These are phyloP conservation scores for Aschersonia sp. DNA, from an alignment of 2,329 filamentous ascomycete genomes.

Conservation along the genomic window DNA sequence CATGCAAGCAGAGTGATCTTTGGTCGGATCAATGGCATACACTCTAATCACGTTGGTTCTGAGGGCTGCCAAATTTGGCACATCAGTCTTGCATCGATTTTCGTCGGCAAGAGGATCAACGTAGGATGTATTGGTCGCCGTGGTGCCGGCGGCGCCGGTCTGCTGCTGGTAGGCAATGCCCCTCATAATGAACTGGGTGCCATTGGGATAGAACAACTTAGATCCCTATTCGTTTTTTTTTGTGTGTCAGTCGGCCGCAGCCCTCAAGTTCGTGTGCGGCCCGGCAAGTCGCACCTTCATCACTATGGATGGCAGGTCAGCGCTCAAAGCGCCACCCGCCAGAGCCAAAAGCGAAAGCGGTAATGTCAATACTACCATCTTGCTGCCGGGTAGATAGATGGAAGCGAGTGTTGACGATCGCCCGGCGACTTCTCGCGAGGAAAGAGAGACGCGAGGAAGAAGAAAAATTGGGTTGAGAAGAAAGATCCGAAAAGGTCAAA, in stretches of 20 bases:
- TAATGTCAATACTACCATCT: constrained; percentile 19
- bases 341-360: constrained; percentile 22
- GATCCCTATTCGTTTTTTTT: constrained; percentile 35
- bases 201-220: constrained; percentile 81
- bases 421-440: not conserved
- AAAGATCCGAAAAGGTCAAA: not conserved
- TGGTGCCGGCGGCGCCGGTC: constrained; percentile 38
- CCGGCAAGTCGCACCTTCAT: constrained; percentile 44
- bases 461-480: not conserved
- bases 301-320: constrained; percentile 41
- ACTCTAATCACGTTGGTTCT: constrained; percentile 89
- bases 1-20: constrained; percentile 79
- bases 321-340: constrained; percentile 24
- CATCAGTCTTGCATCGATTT: constrained; percentile 63
- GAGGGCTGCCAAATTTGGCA: constrained; percentile 64
- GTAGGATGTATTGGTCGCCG: constrained; percentile 40
- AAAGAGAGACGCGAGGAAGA: not conserved
- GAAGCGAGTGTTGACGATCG: not conserved
- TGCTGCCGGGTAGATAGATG: constrained; percentile 3
- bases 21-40: constrained; percentile 74
- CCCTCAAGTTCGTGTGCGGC: not conserved
- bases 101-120: constrained; percentile 69
- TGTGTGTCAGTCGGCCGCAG: not conserved
- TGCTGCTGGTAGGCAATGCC: constrained; percentile 94
- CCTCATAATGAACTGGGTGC: constrained; percentile 60